Conservation (phyloP, 129 eudicot genomes). For the Deinandra increscens region DNA sequence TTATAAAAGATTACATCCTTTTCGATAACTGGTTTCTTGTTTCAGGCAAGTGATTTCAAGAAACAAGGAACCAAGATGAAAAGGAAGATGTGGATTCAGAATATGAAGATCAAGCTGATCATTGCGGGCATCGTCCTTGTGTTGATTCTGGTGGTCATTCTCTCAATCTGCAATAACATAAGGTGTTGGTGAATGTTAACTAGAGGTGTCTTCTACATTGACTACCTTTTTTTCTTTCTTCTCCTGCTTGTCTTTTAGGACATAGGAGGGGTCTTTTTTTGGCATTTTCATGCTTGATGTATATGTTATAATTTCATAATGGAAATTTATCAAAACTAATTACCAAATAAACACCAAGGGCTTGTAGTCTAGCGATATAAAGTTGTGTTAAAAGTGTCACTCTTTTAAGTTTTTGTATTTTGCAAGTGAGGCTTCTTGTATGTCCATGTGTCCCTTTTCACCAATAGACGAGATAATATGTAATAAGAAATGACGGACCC, state of each 20-base stretch:
- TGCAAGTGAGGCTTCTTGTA: too few species aligned
- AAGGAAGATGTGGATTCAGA: constrained; percentile 58
- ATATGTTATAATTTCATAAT: constrained; percentile 15
- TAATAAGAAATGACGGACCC: too few species aligned
- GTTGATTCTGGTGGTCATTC: constrained; percentile 48
- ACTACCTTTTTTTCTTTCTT: not conserved
- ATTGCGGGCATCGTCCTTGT: constrained; percentile 45
- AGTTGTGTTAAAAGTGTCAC: too few species aligned
- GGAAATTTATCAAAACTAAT: not conserved
- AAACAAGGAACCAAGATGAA: constrained; percentile 46
- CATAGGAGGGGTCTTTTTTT: not conserved
- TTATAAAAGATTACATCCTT: not conserved
- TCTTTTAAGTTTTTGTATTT: too few species aligned
- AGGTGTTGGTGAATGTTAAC: constrained; percentile 5
- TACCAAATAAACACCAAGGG: not conserved
- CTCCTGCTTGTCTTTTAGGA: not conserved
- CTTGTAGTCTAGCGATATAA: too few species aligned
- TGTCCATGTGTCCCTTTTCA: too few species aligned
- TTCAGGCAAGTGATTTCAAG: constrained; percentile 57
- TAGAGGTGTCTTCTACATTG: not conserved
- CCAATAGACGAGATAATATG: too few species aligned
- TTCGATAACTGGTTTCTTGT: constrained; percentile 6
- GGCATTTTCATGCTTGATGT: constrained; percentile 20
- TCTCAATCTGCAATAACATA: constrained; percentile 36
- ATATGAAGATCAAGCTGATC: constrained; percentile 56